These are phyloP conservation scores for Rhodotorula graminis DNA, from an alignment of 768 basidiomycete species.

Conservation along the genomic window DNA sequence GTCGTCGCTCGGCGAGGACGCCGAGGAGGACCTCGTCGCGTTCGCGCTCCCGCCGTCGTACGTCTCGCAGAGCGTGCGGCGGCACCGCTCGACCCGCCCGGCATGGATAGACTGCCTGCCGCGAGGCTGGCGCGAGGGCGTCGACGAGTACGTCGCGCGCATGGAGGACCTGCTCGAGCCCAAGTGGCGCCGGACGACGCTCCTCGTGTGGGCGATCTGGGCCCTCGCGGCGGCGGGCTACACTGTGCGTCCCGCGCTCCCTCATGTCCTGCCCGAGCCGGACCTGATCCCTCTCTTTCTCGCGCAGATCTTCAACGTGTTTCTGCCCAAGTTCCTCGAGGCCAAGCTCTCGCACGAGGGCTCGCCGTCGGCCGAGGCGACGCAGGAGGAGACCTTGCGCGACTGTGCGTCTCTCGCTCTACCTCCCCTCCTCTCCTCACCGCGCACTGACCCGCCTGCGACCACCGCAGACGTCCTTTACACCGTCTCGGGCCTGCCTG, in stretches of 20 bases:
- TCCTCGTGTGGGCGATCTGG: slow-evolving; percentile 77
- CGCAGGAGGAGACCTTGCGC: too few species aligned
- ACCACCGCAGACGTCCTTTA: too few species aligned
- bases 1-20: neutral
- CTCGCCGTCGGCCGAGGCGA: too few species aligned
- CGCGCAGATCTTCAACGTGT: too few species aligned
- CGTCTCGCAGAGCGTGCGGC: neutral
- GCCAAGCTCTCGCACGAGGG: too few species aligned
- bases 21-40: neutral
- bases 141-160: slow-evolving; percentile 66
- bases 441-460: too few species aligned
- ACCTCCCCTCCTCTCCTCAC: too few species aligned
- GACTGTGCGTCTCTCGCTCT: too few species aligned
- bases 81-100: neutral
- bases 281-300: too few species aligned
- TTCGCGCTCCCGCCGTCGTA: neutral
- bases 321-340: too few species aligned
- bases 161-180: slow-evolving; percentile 66
- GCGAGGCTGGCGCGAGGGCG: neutral
- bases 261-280: too few species aligned
- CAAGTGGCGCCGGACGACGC: slow-evolving; percentile 69
- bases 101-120: slow-evolving; percentile 15
- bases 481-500: slow-evolving; percentile 32
- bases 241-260: slow-evolving; percentile 29
- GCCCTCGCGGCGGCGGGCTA: slow-evolving; percentile 68